phyloP scores from a whole-genome alignment of 306 rosid genomes.

The Trifolium dubium region DNA sequence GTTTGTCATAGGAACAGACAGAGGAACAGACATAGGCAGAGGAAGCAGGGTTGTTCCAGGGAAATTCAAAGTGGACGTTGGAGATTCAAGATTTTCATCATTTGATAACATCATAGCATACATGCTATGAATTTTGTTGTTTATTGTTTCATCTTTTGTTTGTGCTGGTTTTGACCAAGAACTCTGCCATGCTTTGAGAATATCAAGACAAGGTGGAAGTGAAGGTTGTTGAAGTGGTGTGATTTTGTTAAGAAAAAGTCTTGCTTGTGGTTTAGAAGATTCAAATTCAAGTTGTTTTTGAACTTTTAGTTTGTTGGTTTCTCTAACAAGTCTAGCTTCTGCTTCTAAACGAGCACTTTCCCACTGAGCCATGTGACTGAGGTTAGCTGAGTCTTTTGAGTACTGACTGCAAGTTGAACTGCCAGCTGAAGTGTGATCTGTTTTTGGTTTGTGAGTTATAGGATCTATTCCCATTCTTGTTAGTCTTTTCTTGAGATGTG shows the following conservation, averaged over 20 bases:
- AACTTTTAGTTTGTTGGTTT: slow-evolving; percentile 46
- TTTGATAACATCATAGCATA: slow-evolving; percentile 53
- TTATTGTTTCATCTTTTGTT: not conserved
- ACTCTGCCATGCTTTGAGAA: slow-evolving; percentile 66
- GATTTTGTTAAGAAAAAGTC: slow-evolving; percentile 48
- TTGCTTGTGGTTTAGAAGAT: not conserved
- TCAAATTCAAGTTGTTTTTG: slow-evolving; percentile 5
- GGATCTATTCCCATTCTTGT: slow-evolving; percentile 58
- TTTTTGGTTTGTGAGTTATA: slow-evolving; percentile 51
- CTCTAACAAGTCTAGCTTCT: slow-evolving; percentile 49
- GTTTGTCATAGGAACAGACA: slow-evolving; percentile 8
- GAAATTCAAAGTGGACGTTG: slow-evolving; percentile 49
- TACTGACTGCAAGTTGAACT: not conserved
- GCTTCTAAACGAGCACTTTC: slow-evolving; percentile 59
- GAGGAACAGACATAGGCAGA: not conserved
- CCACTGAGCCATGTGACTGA: slow-evolving; percentile 69
- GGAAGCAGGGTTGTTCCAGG: slow-evolving; percentile 36
- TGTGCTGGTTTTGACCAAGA: slow-evolving; percentile 45
- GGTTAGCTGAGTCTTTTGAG: slow-evolving; percentile 42
- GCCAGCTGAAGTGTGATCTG: not conserved
- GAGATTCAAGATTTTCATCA: slow-evolving; percentile 49
- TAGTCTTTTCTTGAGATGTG: slow-evolving; percentile 59
- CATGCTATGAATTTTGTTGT: slow-evolving; percentile 42
- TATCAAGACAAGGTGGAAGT: slow-evolving; percentile 48
- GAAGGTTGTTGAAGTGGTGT: slow-evolving; percentile 27